These are phyloP conservation scores for Pelargonium fulgidum DNA, from an alignment of 441 rosid species.

Conservation along the genomic window DNA sequence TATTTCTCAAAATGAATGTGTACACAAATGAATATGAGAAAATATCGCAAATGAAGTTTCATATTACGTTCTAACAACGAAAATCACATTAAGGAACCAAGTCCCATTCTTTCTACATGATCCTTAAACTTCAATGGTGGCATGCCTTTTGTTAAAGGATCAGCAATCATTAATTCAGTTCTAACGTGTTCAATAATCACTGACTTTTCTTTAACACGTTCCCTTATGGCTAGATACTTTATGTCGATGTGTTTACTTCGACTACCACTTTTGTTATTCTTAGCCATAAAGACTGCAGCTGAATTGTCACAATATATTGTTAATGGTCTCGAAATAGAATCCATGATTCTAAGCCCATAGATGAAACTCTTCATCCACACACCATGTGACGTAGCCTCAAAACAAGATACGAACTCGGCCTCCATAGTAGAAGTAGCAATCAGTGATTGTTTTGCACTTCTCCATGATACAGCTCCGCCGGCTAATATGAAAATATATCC, in stretches of 20 bases:
- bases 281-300: background rate
- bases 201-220: background rate
- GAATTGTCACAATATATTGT: background rate
- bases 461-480: background rate
- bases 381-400: background rate
- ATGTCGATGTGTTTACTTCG: background rate
- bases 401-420: background rate
- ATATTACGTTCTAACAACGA: background rate
- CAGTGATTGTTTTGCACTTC: background rate
- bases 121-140: constrained; percentile 1
- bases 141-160: constrained; percentile 17
- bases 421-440: background rate
- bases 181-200: background rate
- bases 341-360: background rate
- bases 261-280: constrained; percentile 3
- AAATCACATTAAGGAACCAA: constrained; percentile 7
- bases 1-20: background rate
- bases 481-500: background rate
- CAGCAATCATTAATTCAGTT: background rate
- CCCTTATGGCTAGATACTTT: background rate
- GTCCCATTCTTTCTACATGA: background rate
- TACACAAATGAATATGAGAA: background rate
- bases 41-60: background rate
- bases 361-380: background rate
- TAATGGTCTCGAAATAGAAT: background rate